Conservation (phyloP, 2,329 filamentous ascomycete species). For the Pyricularia sp. region DNA sequence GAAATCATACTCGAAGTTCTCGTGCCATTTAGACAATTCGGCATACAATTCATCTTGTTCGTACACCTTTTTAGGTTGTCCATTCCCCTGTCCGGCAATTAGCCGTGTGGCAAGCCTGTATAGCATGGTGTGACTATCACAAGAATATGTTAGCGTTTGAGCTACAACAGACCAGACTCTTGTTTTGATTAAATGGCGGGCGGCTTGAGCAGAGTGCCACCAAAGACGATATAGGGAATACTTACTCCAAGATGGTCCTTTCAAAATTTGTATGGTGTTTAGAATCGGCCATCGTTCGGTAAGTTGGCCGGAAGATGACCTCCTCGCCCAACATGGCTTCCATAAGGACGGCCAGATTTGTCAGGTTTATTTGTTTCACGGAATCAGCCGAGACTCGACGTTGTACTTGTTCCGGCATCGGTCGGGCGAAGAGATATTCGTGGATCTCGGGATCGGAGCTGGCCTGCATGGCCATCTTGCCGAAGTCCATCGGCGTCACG, state of each 20-base stretch:
- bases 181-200: not conserved
- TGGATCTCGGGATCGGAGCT: conserved; percentile 17
- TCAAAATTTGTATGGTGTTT: not conserved
- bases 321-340: conserved; percentile 19
- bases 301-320: conserved; percentile 1
- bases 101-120: not conserved
- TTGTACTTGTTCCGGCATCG: not conserved
- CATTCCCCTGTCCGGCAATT: not conserved
- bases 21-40: not conserved
- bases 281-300: not conserved
- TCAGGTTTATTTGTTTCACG: conserved; percentile 27
- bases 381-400: not conserved
- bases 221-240: not conserved
- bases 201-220: not conserved
- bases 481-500: not conserved
- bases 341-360: conserved; percentile 34
- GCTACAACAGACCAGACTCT: not conserved
- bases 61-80: not conserved
- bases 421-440: conserved; percentile 13
- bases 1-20: not conserved
- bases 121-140: not conserved
- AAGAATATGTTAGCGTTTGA: not conserved
- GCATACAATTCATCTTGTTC: not conserved
- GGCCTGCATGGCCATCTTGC: conserved; percentile 16
- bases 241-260: not conserved